A percentile compares a stretch with the other conserved stretches of the same genome.
phyloP scores from a whole-genome alignment of 2,329 filamentous ascomycete genomes.

The Neofusicoccum cordaticola region DNA sequence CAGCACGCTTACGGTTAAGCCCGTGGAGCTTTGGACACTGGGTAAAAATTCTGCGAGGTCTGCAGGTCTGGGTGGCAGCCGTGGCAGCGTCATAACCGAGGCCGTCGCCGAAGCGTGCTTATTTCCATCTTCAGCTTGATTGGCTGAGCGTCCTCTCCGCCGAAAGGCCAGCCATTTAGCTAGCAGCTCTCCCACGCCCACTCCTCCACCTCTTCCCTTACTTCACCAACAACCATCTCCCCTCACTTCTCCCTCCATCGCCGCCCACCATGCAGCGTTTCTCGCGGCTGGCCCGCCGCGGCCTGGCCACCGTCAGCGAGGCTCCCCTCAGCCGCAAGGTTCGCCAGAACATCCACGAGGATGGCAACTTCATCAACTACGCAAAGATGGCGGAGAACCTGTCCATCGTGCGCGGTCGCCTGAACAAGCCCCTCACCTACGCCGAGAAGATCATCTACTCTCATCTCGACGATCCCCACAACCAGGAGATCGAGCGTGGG shows the following conservation, averaged over 20 bases:
- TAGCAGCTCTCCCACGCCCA: neutral
- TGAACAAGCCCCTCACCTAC: slow-evolving; percentile 91
- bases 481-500: slow-evolving; percentile 94
- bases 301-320: slow-evolving; percentile 82
- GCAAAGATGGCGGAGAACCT: slow-evolving; percentile 99
- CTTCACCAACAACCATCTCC: slow-evolving; percentile 28
- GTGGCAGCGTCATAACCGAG: too few species aligned
- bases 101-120: too few species aligned
- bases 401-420: slow-evolving; percentile 77
- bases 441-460: slow-evolving; percentile 99
- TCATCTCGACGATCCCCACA: slow-evolving; percentile 93
- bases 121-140: neutral
- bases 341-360: slow-evolving; percentile 95
- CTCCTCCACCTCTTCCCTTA: slow-evolving; percentile 12
- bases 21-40: neutral
- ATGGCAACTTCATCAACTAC: slow-evolving; percentile 98
- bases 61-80: neutral
- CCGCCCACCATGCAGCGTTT: slow-evolving; percentile 64
- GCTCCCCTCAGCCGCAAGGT: slow-evolving; percentile 91
- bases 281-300: slow-evolving; percentile 62
- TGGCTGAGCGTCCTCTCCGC: neutral
- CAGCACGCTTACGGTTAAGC: neutral
- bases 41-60: neutral
- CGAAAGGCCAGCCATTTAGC: neutral
- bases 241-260: slow-evolving; percentile 35